A percentile compares a stretch with the other conserved stretches of the same genome.
Conservation (phyloP, 2,329 filamentous ascomycete genomes). For the Tolypocladium endophyticum region DNA sequence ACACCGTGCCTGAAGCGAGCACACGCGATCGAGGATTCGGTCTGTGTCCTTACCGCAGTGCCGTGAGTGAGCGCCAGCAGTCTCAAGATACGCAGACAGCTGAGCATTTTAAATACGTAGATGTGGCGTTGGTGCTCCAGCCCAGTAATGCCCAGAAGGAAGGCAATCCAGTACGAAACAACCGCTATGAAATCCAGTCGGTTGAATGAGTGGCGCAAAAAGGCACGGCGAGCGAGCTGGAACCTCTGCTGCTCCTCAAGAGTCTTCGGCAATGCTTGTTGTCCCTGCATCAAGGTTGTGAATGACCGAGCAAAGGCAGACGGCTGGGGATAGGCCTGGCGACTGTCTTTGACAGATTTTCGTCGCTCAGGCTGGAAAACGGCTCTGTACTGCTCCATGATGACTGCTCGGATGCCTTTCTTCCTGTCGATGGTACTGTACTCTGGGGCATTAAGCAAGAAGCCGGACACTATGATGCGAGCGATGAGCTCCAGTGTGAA, state of each 20-base stretch:
- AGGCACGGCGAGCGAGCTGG: slow-evolving; percentile 81
- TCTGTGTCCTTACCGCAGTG: slow-evolving; percentile 56
- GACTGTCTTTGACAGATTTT: slow-evolving; percentile 48
- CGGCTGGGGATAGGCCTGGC: slow-evolving; percentile 36
- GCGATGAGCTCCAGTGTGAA: slow-evolving; percentile 81
- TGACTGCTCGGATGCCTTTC: slow-evolving; percentile 60
- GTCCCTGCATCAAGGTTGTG: slow-evolving; percentile 64
- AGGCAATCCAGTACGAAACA: slow-evolving; percentile 89
- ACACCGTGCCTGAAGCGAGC: not conserved
- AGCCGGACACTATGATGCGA: slow-evolving; percentile 84
- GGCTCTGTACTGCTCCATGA: slow-evolving; percentile 64
- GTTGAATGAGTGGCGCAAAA: slow-evolving; percentile 91
- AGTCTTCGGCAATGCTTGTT: slow-evolving; percentile 46
- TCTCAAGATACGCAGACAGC: slow-evolving; percentile 83
- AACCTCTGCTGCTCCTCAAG: slow-evolving; percentile 70
- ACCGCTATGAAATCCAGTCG: slow-evolving; percentile 90
- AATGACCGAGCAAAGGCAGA: slow-evolving; percentile 67
- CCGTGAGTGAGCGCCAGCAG: slow-evolving; percentile 88
- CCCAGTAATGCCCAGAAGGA: slow-evolving; percentile 59
- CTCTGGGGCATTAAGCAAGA: slow-evolving; percentile 80
- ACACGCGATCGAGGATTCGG: not conserved
- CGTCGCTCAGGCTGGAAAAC: slow-evolving; percentile 77
- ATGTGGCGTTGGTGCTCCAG: slow-evolving; percentile 62
- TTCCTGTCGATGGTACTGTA: slow-evolving; percentile 84
- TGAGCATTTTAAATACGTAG: slow-evolving; percentile 93